Percentiles rank a stretch among this genome's conserved stretches.
Evolutionary conservation across 2,329 filamentous ascomycete species (phyloP).

Genomic region (Colletotrichum sp.): DNA sequence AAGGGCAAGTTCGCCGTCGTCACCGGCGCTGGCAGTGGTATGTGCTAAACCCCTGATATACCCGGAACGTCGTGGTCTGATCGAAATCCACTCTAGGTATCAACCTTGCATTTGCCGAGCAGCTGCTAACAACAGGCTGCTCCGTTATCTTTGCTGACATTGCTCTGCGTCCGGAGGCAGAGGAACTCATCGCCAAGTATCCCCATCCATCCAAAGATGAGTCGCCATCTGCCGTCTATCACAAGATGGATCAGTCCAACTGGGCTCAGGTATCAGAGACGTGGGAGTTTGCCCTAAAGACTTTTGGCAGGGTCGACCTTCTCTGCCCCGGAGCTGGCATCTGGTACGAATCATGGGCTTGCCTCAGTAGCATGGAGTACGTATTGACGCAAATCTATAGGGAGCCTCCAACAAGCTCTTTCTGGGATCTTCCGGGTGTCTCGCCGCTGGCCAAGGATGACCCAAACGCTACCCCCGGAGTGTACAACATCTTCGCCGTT

Average conservation of each 20-base stretch:
- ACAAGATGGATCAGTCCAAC: conserved; percentile 30
- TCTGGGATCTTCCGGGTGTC: conserved; percentile 30
- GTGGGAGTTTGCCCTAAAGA: conserved; percentile 22
- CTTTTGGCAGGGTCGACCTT: conserved; percentile 20
- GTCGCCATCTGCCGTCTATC: conserved; percentile 31
- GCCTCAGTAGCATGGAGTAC: accelerated
- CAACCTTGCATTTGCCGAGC: conserved; percentile 24
- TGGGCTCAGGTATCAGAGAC: conserved; percentile 26
- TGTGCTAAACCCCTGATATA: not conserved
- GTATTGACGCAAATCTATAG: not conserved
- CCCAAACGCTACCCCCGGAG: conserved; percentile 20
- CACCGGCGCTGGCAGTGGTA: not conserved
- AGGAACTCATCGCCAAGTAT: conserved; percentile 19
- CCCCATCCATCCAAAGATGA: not conserved
- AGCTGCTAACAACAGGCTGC: conserved; percentile 26
- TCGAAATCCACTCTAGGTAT: conserved; percentile 23
- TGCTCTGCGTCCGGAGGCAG: conserved; percentile 25
- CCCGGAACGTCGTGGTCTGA: not conserved
- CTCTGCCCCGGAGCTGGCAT: conserved; percentile 23
- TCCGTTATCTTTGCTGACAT: conserved; percentile 32
- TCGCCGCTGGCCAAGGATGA: conserved; percentile 23
- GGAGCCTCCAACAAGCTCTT: conserved; percentile 28
- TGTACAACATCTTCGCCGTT: conserved; percentile 29
- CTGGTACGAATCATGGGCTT: conserved; percentile 5
- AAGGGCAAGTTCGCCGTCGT: not conserved